Evolutionary conservation across 306 rosid species (phyloP), one percentile per base, ranked within the genome.

Genomic region (Cucurbita argyrosperma): DNA sequence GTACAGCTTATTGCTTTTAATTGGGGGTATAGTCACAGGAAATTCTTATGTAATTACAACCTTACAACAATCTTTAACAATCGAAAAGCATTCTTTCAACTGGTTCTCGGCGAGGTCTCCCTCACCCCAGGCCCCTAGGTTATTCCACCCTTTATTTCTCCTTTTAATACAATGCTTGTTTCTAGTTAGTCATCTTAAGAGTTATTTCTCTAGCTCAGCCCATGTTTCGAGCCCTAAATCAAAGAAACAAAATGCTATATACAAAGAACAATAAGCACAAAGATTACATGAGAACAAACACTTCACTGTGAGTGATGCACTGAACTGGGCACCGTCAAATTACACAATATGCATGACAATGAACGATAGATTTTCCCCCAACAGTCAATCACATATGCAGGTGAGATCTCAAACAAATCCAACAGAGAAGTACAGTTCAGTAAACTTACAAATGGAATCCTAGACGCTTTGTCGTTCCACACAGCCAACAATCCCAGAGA

Each of bases 381-480:
- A 68, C 13, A 68, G 23, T 68, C 4, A 47, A 0, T 9, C 21
- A 30, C 23, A 15, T 0, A 70, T 50, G 9, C 21, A 70, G 21
- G 30, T 23, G 12, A 1, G 15, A 70, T 8, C 14, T 65, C 53
- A 72, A 38, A 19, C 21, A 38, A 68, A 18, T 15, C 11, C 10
- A 46, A 59, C 37, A 58, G 19, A 74, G 16, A 61, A 61, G 35
- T 35, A 1, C 5, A 39, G 79, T 71, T 71, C 42, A 63, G 18
- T 14, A 30, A 51, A 82, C 96, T 87, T 77, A 91, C 92, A 79
- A 88, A 91, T 1, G 97, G 97, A 52, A 56, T 85, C 85, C 74
- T 91, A 50, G 99, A 95, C 21, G 97, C 96, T 80, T 95, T 95
- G 71, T 91, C 97, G 71, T 89, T 89, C 96, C 92, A 95, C 75